Evolutionary conservation across 2,329 filamentous ascomycete species (phyloP).

Genomic region (Cytospora chrysosperma): DNA sequence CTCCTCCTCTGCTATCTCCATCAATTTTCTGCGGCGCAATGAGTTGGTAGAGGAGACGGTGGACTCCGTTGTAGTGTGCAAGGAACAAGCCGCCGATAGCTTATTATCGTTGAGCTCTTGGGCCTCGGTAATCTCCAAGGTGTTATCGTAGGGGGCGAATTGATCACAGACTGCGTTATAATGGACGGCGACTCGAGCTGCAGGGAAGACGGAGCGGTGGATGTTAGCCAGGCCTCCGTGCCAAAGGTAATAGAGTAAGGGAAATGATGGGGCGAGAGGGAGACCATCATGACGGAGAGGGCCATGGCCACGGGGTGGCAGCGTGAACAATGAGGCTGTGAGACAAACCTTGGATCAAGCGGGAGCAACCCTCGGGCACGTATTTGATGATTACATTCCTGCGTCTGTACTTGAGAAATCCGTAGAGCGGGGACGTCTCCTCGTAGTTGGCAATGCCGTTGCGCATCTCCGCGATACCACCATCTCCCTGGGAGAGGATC

Average conservation of each 20-base stretch:
- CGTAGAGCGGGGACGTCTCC: slow-evolving; percentile 85
- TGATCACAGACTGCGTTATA: slow-evolving; percentile 66
- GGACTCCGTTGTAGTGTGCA: slow-evolving; percentile 84
- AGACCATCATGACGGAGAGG: background rate
- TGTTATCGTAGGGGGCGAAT: slow-evolving; percentile 84
- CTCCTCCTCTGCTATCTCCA: slow-evolving; percentile 92
- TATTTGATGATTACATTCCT: slow-evolving; percentile 92
- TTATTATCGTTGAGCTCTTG: slow-evolving; percentile 85
- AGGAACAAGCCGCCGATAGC: slow-evolving; percentile 81
- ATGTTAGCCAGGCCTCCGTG: slow-evolving; percentile 31
- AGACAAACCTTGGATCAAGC: slow-evolving; percentile 81
- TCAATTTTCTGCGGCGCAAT: slow-evolving; percentile 70
- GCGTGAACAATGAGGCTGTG: slow-evolving; percentile 13
- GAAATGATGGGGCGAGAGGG: too few species aligned
- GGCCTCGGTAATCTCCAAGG: slow-evolving; percentile 71
- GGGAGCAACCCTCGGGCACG: slow-evolving; percentile 84
- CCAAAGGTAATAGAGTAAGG: background rate
- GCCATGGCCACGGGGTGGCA: background rate
- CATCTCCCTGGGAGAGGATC: slow-evolving; percentile 71
- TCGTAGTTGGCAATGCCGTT: slow-evolving; percentile 74
- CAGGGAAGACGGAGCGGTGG: slow-evolving; percentile 18
- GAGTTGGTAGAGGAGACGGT: slow-evolving; percentile 83
- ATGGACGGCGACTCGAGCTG: slow-evolving; percentile 79
- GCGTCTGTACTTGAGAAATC: slow-evolving; percentile 84
- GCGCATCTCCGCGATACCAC: slow-evolving; percentile 82